Percentiles rank a stretch among this genome's conserved stretches.
phyloP scores from a whole-genome alignment of 78 protist species.

The Paratrimastix pyriformis region DNA sequence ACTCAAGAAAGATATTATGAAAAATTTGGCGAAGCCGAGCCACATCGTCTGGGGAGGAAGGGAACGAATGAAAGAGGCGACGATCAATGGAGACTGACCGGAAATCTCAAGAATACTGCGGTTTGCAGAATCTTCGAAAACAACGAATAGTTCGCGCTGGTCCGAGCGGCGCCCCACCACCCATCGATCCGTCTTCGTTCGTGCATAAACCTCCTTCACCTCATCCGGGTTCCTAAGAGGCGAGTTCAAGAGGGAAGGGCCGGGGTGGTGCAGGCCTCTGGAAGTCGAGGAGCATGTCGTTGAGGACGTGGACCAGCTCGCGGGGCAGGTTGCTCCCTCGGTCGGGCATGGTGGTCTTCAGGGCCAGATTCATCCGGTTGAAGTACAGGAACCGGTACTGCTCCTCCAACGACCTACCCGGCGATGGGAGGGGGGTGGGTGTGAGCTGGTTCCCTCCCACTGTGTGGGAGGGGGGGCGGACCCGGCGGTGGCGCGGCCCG shows the following conservation, averaged over 20 bases:
- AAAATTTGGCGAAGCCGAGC: too few species aligned
- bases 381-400: conserved; percentile 51
- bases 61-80: too few species aligned
- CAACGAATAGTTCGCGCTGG: conserved; percentile 51
- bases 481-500: neutral
- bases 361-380: conserved; percentile 65
- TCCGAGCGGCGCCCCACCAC: conserved; percentile 52
- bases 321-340: conserved; percentile 31
- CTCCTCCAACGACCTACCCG: conserved; percentile 33
- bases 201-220: conserved; percentile 28
- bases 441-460: neutral
- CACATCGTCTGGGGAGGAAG: too few species aligned
- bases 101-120: too few species aligned
- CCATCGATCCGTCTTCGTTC: conserved; percentile 45
- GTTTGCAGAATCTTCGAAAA: too few species aligned
- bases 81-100: too few species aligned
- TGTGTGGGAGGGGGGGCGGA: neutral
- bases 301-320: conserved; percentile 39
- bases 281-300: conserved; percentile 49
- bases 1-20: too few species aligned
- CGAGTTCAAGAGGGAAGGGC: too few species aligned
- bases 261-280: too few species aligned
- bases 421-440: neutral
- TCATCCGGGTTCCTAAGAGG: neutral
- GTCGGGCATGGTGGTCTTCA: conserved; percentile 40